Evolutionary conservation across 2,329 filamentous ascomycete genomes (phyloP).

Genomic region (Aspergillus carbonarius): DNA sequence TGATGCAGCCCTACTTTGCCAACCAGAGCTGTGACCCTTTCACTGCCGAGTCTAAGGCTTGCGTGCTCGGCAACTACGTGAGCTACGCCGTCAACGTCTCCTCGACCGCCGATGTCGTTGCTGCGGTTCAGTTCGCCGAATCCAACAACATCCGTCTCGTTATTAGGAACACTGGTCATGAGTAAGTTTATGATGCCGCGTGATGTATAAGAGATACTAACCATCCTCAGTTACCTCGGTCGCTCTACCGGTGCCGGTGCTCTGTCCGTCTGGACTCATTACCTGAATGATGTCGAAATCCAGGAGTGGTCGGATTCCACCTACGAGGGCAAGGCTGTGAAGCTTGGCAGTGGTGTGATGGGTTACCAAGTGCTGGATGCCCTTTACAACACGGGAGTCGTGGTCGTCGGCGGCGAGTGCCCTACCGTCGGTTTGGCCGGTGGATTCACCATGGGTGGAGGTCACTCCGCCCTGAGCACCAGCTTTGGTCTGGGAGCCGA

Average conservation of each 20-base stretch:
- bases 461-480: constrained; percentile 56
- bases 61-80: constrained; percentile 31
- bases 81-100: constrained; percentile 38
- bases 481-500: constrained; percentile 61
- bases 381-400: constrained; percentile 48
- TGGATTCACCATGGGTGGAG: constrained; percentile 62
- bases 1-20: constrained; percentile 34
- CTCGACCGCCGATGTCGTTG: constrained; percentile 28
- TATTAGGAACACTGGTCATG: constrained; percentile 45
- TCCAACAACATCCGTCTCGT: constrained; percentile 54
- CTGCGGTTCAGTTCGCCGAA: constrained; percentile 44
- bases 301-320: constrained; percentile 36
- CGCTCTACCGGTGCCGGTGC: constrained; percentile 61
- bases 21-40: constrained; percentile 36
- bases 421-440: constrained; percentile 60
- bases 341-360: constrained; percentile 55
- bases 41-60: constrained; percentile 21
- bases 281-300: constrained; percentile 31
- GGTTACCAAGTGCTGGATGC: constrained; percentile 52
- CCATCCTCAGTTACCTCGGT: constrained; percentile 42
- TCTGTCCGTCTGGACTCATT: constrained; percentile 35
- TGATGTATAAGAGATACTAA: neutral
- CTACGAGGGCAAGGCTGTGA: constrained; percentile 55
- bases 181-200: constrained; percentile 21
- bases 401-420: constrained; percentile 56